Percentiles rank a stretch among this genome's conserved stretches.
Conservation (phyloP, 2,329 filamentous ascomycete species). For the Cercospora berteroae region DNA sequence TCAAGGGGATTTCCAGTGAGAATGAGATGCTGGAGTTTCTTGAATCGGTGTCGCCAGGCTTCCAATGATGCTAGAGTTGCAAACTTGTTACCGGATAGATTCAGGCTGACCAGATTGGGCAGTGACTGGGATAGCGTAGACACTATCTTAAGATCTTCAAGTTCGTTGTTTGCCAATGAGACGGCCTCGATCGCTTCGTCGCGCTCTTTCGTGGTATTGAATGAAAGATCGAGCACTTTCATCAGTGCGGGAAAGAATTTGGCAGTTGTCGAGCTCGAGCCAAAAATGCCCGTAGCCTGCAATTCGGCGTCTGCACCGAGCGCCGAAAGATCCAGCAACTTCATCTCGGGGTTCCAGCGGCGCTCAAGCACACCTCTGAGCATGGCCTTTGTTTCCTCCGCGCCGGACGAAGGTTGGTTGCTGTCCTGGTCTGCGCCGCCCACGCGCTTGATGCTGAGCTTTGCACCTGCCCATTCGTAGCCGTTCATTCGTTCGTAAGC, state of each 20-base stretch:
- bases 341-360: conserved; percentile 69
- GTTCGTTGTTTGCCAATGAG: conserved; percentile 75
- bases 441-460: conserved; percentile 39
- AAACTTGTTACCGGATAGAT: conserved; percentile 82
- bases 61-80: conserved; percentile 64
- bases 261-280: conserved; percentile 65
- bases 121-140: conserved; percentile 75
- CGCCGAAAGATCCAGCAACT: conserved; percentile 78
- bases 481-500: conserved; percentile 42
- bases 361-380: conserved; percentile 69
- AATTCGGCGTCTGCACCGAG: conserved; percentile 72
- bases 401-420: conserved; percentile 35
- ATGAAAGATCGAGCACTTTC: conserved; percentile 75
- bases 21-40: conserved; percentile 74
- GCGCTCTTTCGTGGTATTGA: conserved; percentile 69
- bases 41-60: conserved; percentile 77
- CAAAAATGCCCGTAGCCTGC: conserved; percentile 71
- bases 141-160: conserved; percentile 69
- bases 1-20: conserved; percentile 72
- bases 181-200: conserved; percentile 77
- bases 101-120: conserved; percentile 81
- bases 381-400: conserved; percentile 59
- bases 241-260: conserved; percentile 94
- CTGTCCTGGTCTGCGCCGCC: conserved; percentile 22
- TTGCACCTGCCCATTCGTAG: conserved; percentile 42